Base-by-base conservation (phyloP, 306 rosid species). In the Aeschynomene evenia region DNA sequence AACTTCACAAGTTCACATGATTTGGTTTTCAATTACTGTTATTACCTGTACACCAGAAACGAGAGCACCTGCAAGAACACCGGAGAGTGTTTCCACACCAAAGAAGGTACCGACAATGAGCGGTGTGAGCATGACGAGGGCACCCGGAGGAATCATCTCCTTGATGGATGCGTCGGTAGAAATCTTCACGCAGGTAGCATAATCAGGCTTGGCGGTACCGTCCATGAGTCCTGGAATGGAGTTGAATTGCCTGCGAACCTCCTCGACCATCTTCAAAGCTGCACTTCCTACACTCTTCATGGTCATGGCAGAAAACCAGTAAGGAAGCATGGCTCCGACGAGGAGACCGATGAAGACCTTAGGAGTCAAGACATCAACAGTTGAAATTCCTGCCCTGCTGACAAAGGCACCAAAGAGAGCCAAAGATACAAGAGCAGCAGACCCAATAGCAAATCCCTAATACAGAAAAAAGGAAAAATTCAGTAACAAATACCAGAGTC, bases 251-350 rank as follows among this genome's bases (percentile, higher is more conserved):
- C 92, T 84, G 9, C 92, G 86, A n/a, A 89, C 96, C 76, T 89
- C 96, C 86, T 89, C 96, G 14, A 89, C 96, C 96, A 89, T 89
- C 77, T 89, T 89, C 73, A 89, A 65, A 40, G 96, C 92, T 15
- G 96, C 96, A 74, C 90, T 89, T 67, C 96, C 92, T n/a, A 89
- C 92, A 63, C 96, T 89, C 80, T 89, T 89, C 96, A 89, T 89
- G 76, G 96, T 89, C 96, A 89, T 89, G 49, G 92, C 96, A 67
- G 96, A 89, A 80, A 89, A 89, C 96, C 92, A 89, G 84, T 89
- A 89, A 9, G 96, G 96, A 82, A 89, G 96, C 96, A 89, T 89
- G 13, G 92, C 92, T 53, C 92, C 96, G 7, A 89, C 92, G 0
- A 89, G 3, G 82, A 89, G 80, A 45, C 96, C 92, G 45, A 89